These are phyloP conservation scores for Trametes cinnabarina DNA, from an alignment of 768 basidiomycete genomes.

Conservation along the genomic window DNA sequence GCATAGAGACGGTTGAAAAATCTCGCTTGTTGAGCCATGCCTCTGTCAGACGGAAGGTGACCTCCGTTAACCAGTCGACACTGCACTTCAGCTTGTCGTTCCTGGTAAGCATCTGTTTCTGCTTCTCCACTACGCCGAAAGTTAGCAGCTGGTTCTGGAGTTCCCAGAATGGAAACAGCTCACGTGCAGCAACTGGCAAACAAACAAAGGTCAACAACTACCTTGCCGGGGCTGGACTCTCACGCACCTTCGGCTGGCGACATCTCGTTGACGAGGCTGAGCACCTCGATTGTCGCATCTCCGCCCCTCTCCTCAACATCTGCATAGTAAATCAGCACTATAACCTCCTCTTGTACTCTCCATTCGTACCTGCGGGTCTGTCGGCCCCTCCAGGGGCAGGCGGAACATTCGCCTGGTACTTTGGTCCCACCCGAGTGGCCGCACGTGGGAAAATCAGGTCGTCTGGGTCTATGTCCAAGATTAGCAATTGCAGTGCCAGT, in stretches of 20 bases:
- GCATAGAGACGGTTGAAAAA: conserved; percentile 64
- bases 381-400: conserved; percentile 31
- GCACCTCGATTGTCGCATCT: conserved; percentile 70
- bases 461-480: conserved; percentile 72
- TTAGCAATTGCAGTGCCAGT: conserved; percentile 20
- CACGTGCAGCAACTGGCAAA: conserved; percentile 17
- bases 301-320: conserved; percentile 59
- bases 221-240: conserved; percentile 19
- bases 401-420: conserved; percentile 73
- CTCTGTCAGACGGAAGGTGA: conserved; percentile 67
- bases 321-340: background rate
- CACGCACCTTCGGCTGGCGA: conserved; percentile 65
- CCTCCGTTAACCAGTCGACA: conserved; percentile 85
- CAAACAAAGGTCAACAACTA: conserved; percentile 13
- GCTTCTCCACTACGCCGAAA: conserved; percentile 56
- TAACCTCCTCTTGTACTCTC: background rate
- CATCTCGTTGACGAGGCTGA: conserved; percentile 63
- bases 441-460: conserved; percentile 96
- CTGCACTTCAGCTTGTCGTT: conserved; percentile 51
- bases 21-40: conserved; percentile 58
- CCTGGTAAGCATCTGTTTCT: conserved; percentile 54
- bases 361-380: conserved; percentile 25
- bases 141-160: background rate
- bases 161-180: background rate
- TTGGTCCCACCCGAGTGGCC: conserved; percentile 85